Evolutionary conservation across 2,329 filamentous ascomycete species (phyloP).

Genomic region (Fusarium concolor): DNA sequence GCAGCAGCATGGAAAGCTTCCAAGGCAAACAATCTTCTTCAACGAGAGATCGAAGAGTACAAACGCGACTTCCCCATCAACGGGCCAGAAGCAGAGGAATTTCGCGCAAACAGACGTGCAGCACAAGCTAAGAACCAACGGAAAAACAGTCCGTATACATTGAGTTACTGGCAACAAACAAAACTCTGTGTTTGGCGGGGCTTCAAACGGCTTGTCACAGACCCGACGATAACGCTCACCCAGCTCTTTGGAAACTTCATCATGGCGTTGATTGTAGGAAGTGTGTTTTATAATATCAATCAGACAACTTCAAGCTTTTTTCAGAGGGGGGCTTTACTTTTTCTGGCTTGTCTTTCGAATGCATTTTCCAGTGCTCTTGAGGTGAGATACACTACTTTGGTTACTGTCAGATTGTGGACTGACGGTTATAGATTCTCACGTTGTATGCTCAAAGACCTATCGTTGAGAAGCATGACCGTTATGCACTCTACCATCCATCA

Average conservation of each 20-base stretch:
- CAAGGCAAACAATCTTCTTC: slow-evolving; percentile 49
- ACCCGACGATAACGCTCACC: slow-evolving; percentile 54
- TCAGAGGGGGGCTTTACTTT: slow-evolving; percentile 60
- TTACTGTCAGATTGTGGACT: too few species aligned
- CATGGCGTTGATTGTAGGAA: slow-evolving; percentile 64
- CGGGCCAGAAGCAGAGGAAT: slow-evolving; percentile 60
- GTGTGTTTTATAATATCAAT: slow-evolving; percentile 61
- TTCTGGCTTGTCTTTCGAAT: slow-evolving; percentile 64
- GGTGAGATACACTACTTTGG: too few species aligned
- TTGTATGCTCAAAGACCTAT: slow-evolving; percentile 49
- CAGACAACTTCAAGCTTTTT: slow-evolving; percentile 59
- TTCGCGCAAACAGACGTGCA: slow-evolving; percentile 58
- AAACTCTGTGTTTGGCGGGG: slow-evolving; percentile 49
- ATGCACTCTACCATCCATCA: slow-evolving; percentile 51
- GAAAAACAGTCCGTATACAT: slow-evolving; percentile 38
- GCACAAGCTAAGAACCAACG: slow-evolving; percentile 59
- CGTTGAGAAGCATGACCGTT: slow-evolving; percentile 52
- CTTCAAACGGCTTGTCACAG: slow-evolving; percentile 53
- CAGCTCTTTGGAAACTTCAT: slow-evolving; percentile 58
- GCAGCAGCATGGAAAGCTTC: slow-evolving; percentile 49
- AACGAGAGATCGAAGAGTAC: slow-evolving; percentile 64
- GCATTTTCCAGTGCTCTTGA: slow-evolving; percentile 54
- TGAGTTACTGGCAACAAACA: slow-evolving; percentile 41
- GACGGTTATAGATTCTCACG: slow-evolving; percentile 50
- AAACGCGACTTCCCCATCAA: slow-evolving; percentile 49